These are phyloP conservation scores for Nakazawaea siamensis DNA, from an alignment of 805 yeast species.

Conservation along the genomic window DNA sequence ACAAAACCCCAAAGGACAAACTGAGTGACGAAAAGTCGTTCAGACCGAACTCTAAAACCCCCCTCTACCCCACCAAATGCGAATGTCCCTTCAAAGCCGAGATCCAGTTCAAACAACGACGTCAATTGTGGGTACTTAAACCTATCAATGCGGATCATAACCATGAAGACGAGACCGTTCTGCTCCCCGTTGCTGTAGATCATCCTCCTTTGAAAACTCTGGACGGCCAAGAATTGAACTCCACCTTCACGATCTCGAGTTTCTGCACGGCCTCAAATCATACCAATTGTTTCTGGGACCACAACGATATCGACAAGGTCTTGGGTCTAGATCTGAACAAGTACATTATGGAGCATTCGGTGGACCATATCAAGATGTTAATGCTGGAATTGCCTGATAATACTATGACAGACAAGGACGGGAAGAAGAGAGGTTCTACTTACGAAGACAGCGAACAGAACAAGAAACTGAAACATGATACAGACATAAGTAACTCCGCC, in stretches of 20 bases:
- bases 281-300: conserved; percentile 6
- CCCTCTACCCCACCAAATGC: conserved; percentile 4
- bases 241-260: conserved; percentile 1
- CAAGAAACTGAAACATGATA: too few species aligned
- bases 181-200: conserved; percentile 7
- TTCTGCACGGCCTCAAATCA: conserved; percentile 5
- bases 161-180: conserved; percentile 11
- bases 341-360: background rate
- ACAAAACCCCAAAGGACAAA: conserved; percentile 2
- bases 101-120: conserved; percentile 18
- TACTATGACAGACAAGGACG: conserved; percentile 1
- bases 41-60: background rate
- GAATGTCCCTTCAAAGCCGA: conserved; percentile 18
- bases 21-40: background rate
- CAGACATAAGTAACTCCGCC: too few species aligned
- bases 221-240: conserved; percentile 2
- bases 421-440: too few species aligned
- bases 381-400: conserved; percentile 6
- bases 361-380: conserved; percentile 4
- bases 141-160: conserved; percentile 15
- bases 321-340: conserved; percentile 6
- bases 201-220: conserved; percentile 1
- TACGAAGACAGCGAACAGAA: too few species aligned
- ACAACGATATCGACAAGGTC: conserved; percentile 2
- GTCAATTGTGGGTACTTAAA: conserved; percentile 18